Evolutionary conservation across 2,329 filamentous ascomycete genomes (phyloP).

Genomic region (Magnaporthiopsis poae): DNA sequence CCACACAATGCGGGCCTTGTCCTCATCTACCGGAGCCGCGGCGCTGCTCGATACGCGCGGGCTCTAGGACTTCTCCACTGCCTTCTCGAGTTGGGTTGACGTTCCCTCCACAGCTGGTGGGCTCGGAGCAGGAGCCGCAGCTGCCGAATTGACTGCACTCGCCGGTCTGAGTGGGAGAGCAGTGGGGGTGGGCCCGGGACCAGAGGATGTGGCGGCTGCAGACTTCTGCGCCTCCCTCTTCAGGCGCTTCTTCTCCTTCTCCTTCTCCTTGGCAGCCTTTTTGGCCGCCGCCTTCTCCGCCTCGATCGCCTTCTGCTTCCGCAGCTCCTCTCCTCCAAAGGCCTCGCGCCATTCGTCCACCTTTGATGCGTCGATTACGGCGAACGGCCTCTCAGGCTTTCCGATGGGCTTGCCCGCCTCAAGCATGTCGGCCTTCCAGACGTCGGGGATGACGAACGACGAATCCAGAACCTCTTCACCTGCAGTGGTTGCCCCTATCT

Average conservation of each 20-base stretch:
- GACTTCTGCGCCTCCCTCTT: slow-evolving; percentile 6
- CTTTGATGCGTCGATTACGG: slow-evolving; percentile 62
- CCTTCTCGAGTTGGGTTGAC: slow-evolving; percentile 5
- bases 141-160: background rate
- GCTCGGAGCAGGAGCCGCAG: background rate
- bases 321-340: slow-evolving; percentile 37
- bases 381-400: slow-evolving; percentile 45
- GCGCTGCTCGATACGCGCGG: too few relatives aligned
- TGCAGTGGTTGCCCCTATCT: slow-evolving; percentile 39
- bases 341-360: slow-evolving; percentile 60
- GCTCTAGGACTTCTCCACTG: slow-evolving; percentile 1
- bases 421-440: slow-evolving; percentile 53
- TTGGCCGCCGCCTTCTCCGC: slow-evolving; percentile 21
- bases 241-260: slow-evolving; percentile 7
- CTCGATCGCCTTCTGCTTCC: slow-evolving; percentile 22
- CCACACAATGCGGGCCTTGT: background rate
- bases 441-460: slow-evolving; percentile 48
- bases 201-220: background rate
- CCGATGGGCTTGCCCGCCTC: slow-evolving; percentile 71
- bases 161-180: slow-evolving; percentile 3
- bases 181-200: slow-evolving; percentile 1
- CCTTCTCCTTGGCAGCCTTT: slow-evolving; percentile 20
- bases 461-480: background rate
- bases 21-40: background rate
- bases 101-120: slow-evolving; percentile 1